phyloP scores from a whole-genome alignment of 2,329 filamentous ascomycete species.

The Calcarisporium arbuscula region DNA sequence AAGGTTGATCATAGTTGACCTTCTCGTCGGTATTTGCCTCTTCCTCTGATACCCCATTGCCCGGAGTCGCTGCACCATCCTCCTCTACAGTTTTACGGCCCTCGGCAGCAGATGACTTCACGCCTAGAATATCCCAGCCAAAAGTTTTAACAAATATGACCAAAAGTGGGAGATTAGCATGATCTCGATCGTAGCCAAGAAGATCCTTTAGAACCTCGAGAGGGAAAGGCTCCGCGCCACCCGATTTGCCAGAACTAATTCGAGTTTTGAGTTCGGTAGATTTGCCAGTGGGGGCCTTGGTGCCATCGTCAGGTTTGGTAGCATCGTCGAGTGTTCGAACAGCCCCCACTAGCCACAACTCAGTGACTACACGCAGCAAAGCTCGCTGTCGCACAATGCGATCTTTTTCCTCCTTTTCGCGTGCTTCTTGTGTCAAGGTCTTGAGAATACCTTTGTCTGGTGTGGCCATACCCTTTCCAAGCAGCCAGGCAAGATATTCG shows the following conservation, averaged over 20 bases:
- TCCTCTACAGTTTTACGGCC: constrained; percentile 80
- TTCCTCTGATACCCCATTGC: constrained; percentile 33
- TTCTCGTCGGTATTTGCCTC: constrained; percentile 40
- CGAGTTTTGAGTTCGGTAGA: constrained; percentile 53
- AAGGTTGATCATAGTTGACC: constrained; percentile 58
- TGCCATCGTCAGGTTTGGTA: constrained; percentile 55
- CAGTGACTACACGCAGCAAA: constrained; percentile 83
- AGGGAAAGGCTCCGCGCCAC: constrained; percentile 81
- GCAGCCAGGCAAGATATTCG: constrained; percentile 82
- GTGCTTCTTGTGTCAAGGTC: constrained; percentile 68
- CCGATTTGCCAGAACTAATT: constrained; percentile 47
- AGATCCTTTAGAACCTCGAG: constrained; percentile 97
- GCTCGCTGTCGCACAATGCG: constrained; percentile 79
- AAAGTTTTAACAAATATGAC: constrained; percentile 96
- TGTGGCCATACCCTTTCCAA: constrained; percentile 84
- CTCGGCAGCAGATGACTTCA: constrained; percentile 64
- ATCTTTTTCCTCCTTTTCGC: constrained; percentile 94
- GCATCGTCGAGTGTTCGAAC: constrained; percentile 72
- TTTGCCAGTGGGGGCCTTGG: constrained; percentile 57
- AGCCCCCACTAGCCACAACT: constrained; percentile 90
- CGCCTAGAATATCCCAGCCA: constrained; percentile 87
- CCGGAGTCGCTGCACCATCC: constrained; percentile 59
- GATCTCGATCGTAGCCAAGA: constrained; percentile 86
- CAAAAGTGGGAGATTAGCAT: constrained; percentile 81
- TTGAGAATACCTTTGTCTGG: constrained; percentile 83